Percentiles rank a stretch among this genome's conserved stretches.
Evolutionary conservation across 2,329 filamentous ascomycete genomes (phyloP).

Genomic region (Colletotrichum sp.): DNA sequence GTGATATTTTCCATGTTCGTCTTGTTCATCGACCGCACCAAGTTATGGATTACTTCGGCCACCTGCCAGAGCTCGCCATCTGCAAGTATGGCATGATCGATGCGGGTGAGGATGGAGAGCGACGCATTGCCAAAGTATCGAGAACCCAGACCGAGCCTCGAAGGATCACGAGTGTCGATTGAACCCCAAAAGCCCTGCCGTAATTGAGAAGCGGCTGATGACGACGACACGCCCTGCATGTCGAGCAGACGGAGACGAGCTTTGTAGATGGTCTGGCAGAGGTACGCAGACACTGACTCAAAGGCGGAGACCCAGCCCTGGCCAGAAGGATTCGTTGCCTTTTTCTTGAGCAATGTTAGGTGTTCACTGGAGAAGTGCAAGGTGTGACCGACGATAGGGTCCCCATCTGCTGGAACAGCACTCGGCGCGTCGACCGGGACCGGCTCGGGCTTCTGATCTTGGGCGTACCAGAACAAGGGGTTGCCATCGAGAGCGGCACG

Average conservation of each 20-base stretch:
- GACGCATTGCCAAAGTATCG: background rate
- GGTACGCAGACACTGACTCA: background rate
- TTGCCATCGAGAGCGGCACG: background rate
- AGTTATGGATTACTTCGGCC: background rate
- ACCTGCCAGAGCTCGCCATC: background rate
- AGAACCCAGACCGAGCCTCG: background rate
- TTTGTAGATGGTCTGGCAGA: background rate
- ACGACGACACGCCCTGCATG: background rate
- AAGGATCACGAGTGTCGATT: background rate
- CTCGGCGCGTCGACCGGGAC: background rate
- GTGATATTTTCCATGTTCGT: background rate
- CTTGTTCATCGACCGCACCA: background rate
- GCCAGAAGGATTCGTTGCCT: background rate
- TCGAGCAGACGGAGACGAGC: background rate
- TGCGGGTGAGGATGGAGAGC: fast-evolving
- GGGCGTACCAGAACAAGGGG: background rate
- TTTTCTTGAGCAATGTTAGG: background rate
- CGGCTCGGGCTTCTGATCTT: background rate
- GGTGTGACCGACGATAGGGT: background rate
- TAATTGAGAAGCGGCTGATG: background rate
- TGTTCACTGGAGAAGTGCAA: background rate
- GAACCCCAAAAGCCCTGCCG: background rate
- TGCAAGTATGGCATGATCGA: fast-evolving
- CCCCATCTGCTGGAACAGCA: no score
- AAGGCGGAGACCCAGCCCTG: background rate